Conservation (phyloP, 2,329 filamentous ascomycete genomes). For the Teratosphaeria destructans region DNA sequence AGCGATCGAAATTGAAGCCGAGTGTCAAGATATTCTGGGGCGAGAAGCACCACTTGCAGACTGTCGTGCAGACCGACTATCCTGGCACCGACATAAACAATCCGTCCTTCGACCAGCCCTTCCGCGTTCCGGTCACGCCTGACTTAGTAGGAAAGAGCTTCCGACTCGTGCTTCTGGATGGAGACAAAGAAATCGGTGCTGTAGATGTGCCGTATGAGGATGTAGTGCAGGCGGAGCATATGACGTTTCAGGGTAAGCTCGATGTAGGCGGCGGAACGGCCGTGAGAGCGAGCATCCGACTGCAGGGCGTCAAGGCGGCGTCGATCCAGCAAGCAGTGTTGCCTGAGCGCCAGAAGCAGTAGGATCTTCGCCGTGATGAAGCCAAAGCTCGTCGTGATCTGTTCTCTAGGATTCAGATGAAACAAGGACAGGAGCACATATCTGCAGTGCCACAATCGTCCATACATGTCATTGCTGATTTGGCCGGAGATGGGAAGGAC, state of each 20-base stretch:
- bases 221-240: slow-evolving; percentile 23
- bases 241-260: slow-evolving; percentile 26
- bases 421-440: too few species aligned
- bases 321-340: neutral
- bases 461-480: too few species aligned
- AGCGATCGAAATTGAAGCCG: slow-evolving; percentile 35
- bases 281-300: slow-evolving; percentile 28
- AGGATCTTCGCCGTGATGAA: neutral
- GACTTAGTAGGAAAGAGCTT: slow-evolving; percentile 22
- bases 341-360: slow-evolving; percentile 1
- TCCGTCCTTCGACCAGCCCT: slow-evolving; percentile 38
- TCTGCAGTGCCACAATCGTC: too few species aligned
- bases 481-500: too few species aligned
- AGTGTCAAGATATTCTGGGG: slow-evolving; percentile 38
- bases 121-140: slow-evolving; percentile 33
- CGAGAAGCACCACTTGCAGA: slow-evolving; percentile 29
- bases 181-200: slow-evolving; percentile 23
- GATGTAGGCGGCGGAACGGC: slow-evolving; percentile 27
- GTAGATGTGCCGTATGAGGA: slow-evolving; percentile 29
- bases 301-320: slow-evolving; percentile 21
- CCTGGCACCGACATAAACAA: slow-evolving; percentile 41
- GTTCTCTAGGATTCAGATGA: too few species aligned
- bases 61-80: slow-evolving; percentile 32
- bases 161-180: slow-evolving; percentile 28
- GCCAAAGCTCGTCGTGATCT: too few species aligned